These are phyloP conservation scores for Xylariaceae sp. DNA, from an alignment of 2,329 filamentous ascomycete species.

Conservation along the genomic window DNA sequence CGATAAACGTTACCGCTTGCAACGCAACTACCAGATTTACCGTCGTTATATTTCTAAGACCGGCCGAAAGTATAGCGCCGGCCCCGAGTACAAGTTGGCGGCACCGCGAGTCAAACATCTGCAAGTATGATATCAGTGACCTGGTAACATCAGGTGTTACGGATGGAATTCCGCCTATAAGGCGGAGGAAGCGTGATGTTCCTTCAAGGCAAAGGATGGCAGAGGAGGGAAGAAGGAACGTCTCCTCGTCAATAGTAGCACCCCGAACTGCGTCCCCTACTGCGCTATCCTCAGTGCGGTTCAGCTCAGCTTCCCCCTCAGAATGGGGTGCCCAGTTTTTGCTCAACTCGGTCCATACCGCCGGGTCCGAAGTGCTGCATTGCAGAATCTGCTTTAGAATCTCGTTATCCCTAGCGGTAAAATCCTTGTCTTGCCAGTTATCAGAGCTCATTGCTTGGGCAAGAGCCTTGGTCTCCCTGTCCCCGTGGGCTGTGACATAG, in stretches of 20 bases:
- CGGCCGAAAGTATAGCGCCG: slow-evolving; percentile 81
- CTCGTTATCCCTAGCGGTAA: slow-evolving; percentile 57
- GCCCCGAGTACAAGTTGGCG: slow-evolving; percentile 87
- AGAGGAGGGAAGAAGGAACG: slow-evolving; percentile 78
- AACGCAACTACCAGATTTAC: slow-evolving; percentile 89
- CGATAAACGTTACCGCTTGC: slow-evolving; percentile 81
- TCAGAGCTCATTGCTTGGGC: slow-evolving; percentile 74
- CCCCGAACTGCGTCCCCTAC: slow-evolving; percentile 12
- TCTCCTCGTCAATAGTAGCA: slow-evolving; percentile 50
- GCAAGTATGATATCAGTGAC: slow-evolving; percentile 77
- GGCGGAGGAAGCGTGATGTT: slow-evolving; percentile 74
- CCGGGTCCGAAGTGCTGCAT: slow-evolving; percentile 65
- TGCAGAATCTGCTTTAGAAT: slow-evolving; percentile 62
- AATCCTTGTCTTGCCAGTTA: slow-evolving; percentile 73
- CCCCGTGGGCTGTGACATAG: slow-evolving; percentile 69
- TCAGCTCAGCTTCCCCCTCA: slow-evolving; percentile 21
- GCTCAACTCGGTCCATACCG: slow-evolving; percentile 58
- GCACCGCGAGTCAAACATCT: slow-evolving; percentile 89
- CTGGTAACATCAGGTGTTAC: slow-evolving; percentile 79
- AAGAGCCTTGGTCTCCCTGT: slow-evolving; percentile 67
- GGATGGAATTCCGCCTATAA: slow-evolving; percentile 79
- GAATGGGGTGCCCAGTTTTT: slow-evolving; percentile 51
- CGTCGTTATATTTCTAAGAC: slow-evolving; percentile 91
- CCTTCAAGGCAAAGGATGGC: slow-evolving; percentile 75
- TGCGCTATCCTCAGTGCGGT: too few species aligned